These are phyloP conservation scores for Chimonanthus salicifolius DNA, from an alignment of 164 flowering plant genomes.

Conservation along the genomic window DNA sequence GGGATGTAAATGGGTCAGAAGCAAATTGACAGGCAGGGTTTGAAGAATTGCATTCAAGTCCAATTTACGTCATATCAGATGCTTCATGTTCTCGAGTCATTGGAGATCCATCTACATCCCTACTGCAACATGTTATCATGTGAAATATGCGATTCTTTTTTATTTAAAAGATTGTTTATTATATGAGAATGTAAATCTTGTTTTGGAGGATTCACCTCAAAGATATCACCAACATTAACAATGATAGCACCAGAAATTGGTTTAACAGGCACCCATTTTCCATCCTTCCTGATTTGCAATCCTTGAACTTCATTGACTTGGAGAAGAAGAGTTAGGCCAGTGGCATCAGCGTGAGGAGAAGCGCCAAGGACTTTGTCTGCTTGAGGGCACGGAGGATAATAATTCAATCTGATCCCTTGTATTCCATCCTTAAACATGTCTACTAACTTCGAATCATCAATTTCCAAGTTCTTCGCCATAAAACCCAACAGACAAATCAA, in stretches of 20 bases:
- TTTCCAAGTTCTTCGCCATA: conserved; percentile 33
- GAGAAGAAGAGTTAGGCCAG: conserved; percentile 33
- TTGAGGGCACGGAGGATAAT: conserved; percentile 39
- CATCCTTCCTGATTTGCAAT: conserved; percentile 39
- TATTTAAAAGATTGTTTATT: too few species aligned
- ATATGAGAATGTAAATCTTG: neutral
- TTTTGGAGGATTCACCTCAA: conserved; percentile 32
- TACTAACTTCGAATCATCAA: conserved; percentile 20
- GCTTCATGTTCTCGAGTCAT: too few species aligned
- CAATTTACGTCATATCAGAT: too few species aligned
- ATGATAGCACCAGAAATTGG: conserved; percentile 34
- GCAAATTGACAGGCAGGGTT: too few species aligned
- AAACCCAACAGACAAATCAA: conserved; percentile 11
- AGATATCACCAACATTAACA: conserved; percentile 43
- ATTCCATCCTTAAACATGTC: conserved; percentile 21
- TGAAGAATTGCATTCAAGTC: too few species aligned
- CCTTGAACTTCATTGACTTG: conserved; percentile 45
- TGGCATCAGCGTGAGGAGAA: conserved; percentile 48
- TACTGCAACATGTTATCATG: too few species aligned
- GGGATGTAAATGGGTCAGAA: too few species aligned
- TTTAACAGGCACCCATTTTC: conserved; percentile 39
- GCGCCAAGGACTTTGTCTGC: conserved; percentile 39
- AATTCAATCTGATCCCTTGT: conserved; percentile 36
- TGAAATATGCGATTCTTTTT: too few species aligned
- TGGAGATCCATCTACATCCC: too few species aligned